Base-by-base conservation (phyloP, 345 rosid species). In the Eutrema heterophyllum region DNA sequence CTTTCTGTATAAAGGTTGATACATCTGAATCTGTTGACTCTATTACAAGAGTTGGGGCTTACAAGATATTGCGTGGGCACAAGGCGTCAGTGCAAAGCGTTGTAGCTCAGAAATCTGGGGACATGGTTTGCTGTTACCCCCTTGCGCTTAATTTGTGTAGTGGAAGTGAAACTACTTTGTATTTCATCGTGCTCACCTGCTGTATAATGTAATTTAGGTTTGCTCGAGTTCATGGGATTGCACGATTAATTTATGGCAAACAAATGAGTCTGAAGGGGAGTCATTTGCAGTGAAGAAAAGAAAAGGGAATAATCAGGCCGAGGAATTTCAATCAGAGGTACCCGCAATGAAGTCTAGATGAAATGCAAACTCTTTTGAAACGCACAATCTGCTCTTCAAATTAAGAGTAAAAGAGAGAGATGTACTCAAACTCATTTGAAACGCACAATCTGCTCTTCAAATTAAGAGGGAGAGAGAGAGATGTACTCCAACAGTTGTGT, bases 181-280 rank as follows among this genome's bases (percentile, higher is more conserved):
- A 27, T 53, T 12, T 16, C 33, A n/a, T 60, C 38, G 49, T 7
- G 15, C 63, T 77, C 18, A 40, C 26, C 16, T 38, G 54, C 29
- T 77, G 39, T 32, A 27, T 33, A 21, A 70, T 70, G 54, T 49
- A 57, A 58, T 30, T 36, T 77, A 94, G 98, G 55, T 94, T 73
- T 90, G 97, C 82, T 92, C 98, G 7, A 89, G 99, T 78, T 92
- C 99, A 29, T 92, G 98, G 97, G 99, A 96, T 85, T 87, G 86
- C 72, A 85, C 86, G 0, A 85, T 96, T 71, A 89, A 90, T 72
- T 72, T 96, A 54, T 96, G 99, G 99, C 61, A 64, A 82, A 82
- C 90, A 24, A 79, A 77, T 81, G 80, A 83, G 30, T 72, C 90
- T 39, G 87, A 80, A 38, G 90, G 88, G 52, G 82, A 83, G 57